Evolutionary conservation across 2,329 filamentous ascomycete genomes (phyloP).

Genomic region (Pestalotiopsis sp.): DNA sequence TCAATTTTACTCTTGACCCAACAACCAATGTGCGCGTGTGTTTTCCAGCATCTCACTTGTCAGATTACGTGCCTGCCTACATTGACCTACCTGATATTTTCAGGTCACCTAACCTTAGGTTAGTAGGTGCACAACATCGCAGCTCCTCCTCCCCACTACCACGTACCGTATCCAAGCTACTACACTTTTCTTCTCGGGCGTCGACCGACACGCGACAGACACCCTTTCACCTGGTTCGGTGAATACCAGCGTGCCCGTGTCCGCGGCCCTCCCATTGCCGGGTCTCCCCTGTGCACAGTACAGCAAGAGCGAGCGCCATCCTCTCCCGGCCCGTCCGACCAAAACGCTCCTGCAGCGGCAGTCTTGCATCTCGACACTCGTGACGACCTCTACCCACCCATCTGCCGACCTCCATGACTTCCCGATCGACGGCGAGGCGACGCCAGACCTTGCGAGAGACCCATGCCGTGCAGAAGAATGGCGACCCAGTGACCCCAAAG

Average conservation of each 20-base stretch:
- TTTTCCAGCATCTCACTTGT: background rate
- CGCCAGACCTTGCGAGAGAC: conserved; percentile 48
- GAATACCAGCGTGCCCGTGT: background rate
- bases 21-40: background rate
- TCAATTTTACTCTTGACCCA: too few species aligned
- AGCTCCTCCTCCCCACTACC: too few species aligned
- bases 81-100: background rate
- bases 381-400: conserved; percentile 20
- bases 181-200: background rate
- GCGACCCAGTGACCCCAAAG: conserved; percentile 42
- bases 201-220: background rate
- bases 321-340: background rate
- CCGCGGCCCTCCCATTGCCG: background rate
- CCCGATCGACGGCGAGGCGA: conserved; percentile 42
- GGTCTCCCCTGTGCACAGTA: background rate
- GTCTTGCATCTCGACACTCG: conserved; percentile 17
- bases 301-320: background rate
- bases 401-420: conserved; percentile 38
- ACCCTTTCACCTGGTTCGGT: background rate
- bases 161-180: background rate
- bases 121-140: too few species aligned
- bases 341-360: background rate
- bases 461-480: conserved; percentile 41
- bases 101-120: too few species aligned
- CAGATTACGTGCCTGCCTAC: background rate